Base-by-base conservation (phyloP, 2,329 filamentous ascomycete genomes). In the Colletotrichum orbiculare region DNA sequence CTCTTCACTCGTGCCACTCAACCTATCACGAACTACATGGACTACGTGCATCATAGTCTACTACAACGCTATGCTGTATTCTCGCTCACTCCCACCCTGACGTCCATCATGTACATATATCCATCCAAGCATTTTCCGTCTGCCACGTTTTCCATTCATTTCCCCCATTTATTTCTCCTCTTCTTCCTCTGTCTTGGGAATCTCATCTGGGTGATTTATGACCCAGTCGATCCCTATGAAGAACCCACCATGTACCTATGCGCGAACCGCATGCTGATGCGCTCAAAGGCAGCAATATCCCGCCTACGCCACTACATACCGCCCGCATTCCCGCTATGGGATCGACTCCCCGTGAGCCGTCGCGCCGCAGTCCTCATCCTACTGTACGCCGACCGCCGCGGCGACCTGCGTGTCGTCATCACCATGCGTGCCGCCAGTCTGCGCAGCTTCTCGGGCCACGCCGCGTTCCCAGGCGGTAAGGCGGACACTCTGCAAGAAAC, bases 311-410 rank as follows among this genome's bases (percentile, higher is more conserved):
- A 87, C 58, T 90, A 87, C 74, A 83, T 80, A 63, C 83, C 88
- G 15, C 88, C 88, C 2, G 78, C 85, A 2, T 89, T 89, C 70
- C 81, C 87, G 10, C 74, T 85, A 63, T 91, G 89, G 88, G 84
- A 89, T 72, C 78, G 78, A 17, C 80, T 91, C 35, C 88, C 88
- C 2, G 77, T 84, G 12, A 86, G 82, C 69, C 87, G 92, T 67
- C 88, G 94, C 69, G 95, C 95, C 12, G 94, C 95, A 33, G 95
- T 98, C 45, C 81, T 98, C 58, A 85, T 98, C 53, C 85, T 98
- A 56, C 85, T 98, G 2, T 97, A 96, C 75, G 93, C 94, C 41
- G 95, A 97, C 77, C 85, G 86, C 47, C 83, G 85, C 67, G 95
- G 95, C 45, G 91, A 97, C 70, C 81, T 98, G 64, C 87, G 88